Evolutionary conservation across 1,284 basidiomycete species (phyloP).

Genomic region (Xerocomus cyaneibrunnescens): DNA sequence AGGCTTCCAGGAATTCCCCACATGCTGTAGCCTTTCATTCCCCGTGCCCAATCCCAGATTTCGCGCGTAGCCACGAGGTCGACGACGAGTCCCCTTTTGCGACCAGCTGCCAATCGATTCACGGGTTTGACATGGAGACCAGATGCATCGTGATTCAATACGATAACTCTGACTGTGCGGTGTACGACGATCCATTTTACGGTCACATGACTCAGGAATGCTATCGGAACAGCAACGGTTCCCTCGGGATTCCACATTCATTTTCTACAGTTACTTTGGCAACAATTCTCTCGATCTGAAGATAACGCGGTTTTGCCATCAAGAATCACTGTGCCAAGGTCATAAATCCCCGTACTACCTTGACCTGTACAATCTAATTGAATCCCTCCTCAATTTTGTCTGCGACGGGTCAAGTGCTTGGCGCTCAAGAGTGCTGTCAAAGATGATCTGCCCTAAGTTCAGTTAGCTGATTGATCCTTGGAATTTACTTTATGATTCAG

Average conservation of each 20-base stretch:
- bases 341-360: no score
- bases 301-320: not conserved
- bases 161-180: not conserved
- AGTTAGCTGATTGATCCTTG: not conserved
- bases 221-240: not conserved
- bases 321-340: constrained; percentile 7
- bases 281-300: not conserved
- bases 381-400: not conserved
- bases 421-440: not conserved
- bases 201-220: constrained; percentile 4
- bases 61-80: not conserved
- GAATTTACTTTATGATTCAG: not conserved
- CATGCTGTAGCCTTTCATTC: no score
- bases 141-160: not conserved
- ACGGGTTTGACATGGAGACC: constrained; percentile 3
- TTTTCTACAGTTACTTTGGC: no score
- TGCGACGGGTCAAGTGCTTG: not conserved
- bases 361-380: not conserved
- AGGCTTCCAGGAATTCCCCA: not conserved
- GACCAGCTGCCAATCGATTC: not conserved
- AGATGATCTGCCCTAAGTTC: not conserved
- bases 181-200: not conserved
- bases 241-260: not conserved
- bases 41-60: not conserved
- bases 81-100: not conserved